Base-by-base conservation (phyloP, 495 filamentous ascomycete species). In the Neurospora sublineolata region DNA sequence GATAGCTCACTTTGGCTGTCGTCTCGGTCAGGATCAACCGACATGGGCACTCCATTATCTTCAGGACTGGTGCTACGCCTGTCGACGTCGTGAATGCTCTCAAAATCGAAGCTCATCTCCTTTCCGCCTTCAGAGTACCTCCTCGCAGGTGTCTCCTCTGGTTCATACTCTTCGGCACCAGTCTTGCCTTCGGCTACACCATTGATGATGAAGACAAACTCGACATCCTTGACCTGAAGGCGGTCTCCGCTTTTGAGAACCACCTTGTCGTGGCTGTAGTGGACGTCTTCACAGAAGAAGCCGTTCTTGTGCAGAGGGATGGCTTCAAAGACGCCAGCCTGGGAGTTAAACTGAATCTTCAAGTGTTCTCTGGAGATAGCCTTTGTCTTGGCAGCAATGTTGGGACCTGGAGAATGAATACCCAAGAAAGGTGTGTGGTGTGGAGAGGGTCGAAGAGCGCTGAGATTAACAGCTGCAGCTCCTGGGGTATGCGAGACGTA, bases 361-460 rank as follows among this genome's bases (percentile, higher is more conserved):
- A 94, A 87, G 79, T 99, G 95, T 77, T 91, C 85, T 44, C 94
- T 87, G 7, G 94, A 97, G 41, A 98, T 97, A 33, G 87, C 89
- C 69, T 90, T 91, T 68, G 82, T 89, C 68, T 86, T 87, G 68
- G 85, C 86, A 58, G 86, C 82, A 38, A 89, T 89, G 73, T 83
- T 80, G 33, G 80, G 78, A 7, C 87, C 87, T 1, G 90, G 88
- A 6, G 92, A 92, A 75, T 95, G 93, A 44, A 97, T 94, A 4
- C 90, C 89, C 72, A 97, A 88, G 16, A 93, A 87, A 3, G 92
- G 91, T 72, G 90, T 90, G 27, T 90, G 84, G 71, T 90, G 80
- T 4, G 87, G 88, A 7, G 85, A 85, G 2, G 88, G 86, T n/a
- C 82, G 81, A 68, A 87, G 81, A 23, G 82, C 79, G 36, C 75